These are phyloP conservation scores for Dorcoceras hygrometricum DNA, from an alignment of 257 asterid genomes.

Conservation along the genomic window DNA sequence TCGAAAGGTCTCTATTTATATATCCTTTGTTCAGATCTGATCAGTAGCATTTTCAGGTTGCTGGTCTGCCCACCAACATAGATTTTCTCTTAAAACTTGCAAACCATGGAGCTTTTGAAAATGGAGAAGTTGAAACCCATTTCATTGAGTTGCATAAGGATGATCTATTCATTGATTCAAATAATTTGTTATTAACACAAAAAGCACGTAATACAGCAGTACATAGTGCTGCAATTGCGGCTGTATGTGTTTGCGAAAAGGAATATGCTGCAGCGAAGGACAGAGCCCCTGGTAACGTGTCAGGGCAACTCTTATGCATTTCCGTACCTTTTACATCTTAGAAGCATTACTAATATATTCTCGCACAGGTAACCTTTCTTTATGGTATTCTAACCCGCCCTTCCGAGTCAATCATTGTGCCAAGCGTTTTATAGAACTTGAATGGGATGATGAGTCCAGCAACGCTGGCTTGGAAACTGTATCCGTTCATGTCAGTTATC, in stretches of 20 bases:
- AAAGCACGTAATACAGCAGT: constrained; percentile 44
- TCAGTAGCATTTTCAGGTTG: constrained; percentile 55
- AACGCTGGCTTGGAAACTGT: constrained; percentile 39
- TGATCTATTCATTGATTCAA: constrained; percentile 58
- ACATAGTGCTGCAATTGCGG: constrained; percentile 66
- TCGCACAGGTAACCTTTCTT: constrained; percentile 51
- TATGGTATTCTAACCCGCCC: constrained; percentile 87
- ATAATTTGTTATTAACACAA: constrained; percentile 38
- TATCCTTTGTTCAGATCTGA: constrained; percentile 27
- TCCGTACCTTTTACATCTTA: constrained; percentile 8
- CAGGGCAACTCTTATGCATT: constrained; percentile 18
- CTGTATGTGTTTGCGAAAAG: constrained; percentile 75
- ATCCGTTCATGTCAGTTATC: constrained; percentile 42
- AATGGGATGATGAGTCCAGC: constrained; percentile 67
- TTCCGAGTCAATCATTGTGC: constrained; percentile 74
- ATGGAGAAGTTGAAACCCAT: constrained; percentile 93
- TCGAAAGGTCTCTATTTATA: constrained; percentile 8
- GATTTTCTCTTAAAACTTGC: constrained; percentile 84
- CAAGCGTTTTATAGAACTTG: constrained; percentile 58
- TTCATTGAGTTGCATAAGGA: constrained; percentile 80
- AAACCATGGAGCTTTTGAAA: constrained; percentile 65
- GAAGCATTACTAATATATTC: constrained; percentile 25
- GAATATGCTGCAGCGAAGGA: constrained; percentile 40
- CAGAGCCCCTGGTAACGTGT: constrained; percentile 54
- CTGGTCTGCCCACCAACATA: constrained; percentile 96